phyloP scores from a whole-genome alignment of 805 yeast genomes.

The Metschnikowia dekortorum region DNA sequence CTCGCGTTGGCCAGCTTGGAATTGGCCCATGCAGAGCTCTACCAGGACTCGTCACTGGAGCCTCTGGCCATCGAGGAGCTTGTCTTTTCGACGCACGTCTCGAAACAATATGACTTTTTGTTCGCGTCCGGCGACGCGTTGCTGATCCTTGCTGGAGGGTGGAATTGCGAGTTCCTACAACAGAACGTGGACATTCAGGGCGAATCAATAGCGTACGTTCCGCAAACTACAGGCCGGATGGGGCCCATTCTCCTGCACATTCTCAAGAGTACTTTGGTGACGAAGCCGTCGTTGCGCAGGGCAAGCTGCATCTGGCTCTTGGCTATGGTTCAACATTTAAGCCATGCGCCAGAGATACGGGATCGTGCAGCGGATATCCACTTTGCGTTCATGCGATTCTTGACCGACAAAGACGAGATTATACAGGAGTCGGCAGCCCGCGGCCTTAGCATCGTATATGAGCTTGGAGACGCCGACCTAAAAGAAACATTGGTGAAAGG shows the following conservation, averaged over 20 bases:
- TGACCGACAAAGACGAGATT: slow-evolving; percentile 78
- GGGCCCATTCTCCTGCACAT: slow-evolving; percentile 43
- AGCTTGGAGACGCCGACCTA: slow-evolving; percentile 61
- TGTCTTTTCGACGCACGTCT: slow-evolving; percentile 53
- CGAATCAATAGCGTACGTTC: slow-evolving; percentile 16
- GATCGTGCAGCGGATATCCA: slow-evolving; percentile 59
- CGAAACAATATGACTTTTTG: slow-evolving; percentile 70
- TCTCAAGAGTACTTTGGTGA: slow-evolving; percentile 49
- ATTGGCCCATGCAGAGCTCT: slow-evolving; percentile 25
- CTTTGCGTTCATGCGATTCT: slow-evolving; percentile 66
- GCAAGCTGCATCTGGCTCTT: slow-evolving; percentile 85
- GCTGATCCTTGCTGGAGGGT: slow-evolving; percentile 65
- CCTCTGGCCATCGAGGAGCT: slow-evolving; percentile 37
- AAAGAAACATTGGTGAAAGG: slow-evolving; percentile 72
- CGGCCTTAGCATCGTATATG: slow-evolving; percentile 80
- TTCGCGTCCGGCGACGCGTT: slow-evolving; percentile 85
- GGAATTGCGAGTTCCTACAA: slow-evolving; percentile 57
- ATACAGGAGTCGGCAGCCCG: slow-evolving; percentile 91
- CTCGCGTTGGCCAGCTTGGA: slow-evolving; percentile 54
- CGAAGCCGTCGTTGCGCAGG: slow-evolving; percentile 71
- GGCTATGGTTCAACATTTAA: slow-evolving; percentile 72
- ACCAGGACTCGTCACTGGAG: slow-evolving; percentile 10
- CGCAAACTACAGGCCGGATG: slow-evolving; percentile 17
- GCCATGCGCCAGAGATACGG: slow-evolving; percentile 39
- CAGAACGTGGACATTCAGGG: slow-evolving; percentile 54